Evolutionary conservation across 2,329 filamentous ascomycete genomes (phyloP), one percentile per base, ranked within the genome.

Genomic region (Nemania abortiva): DNA sequence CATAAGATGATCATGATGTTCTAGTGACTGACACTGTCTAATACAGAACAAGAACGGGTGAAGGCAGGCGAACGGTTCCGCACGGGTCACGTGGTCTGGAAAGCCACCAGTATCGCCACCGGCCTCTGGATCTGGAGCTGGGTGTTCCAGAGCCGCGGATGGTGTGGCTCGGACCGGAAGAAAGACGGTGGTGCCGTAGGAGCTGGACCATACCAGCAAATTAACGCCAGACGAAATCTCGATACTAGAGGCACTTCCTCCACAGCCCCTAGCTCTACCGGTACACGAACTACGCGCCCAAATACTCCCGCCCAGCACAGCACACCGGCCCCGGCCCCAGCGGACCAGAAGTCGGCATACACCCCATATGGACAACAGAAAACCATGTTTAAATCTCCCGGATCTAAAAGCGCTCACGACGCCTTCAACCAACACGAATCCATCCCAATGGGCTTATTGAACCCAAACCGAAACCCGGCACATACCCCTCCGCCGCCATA

Each of bases 51-150:
- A 24, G 54, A 64, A 22, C 52, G 66, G 22, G 59, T 52, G 49
- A 45, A 31, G 7, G 31, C 56, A 6, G 69, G 69, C 24, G 52
- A 66, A 24, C 31, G 53, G 6, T 65, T 66, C 34, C 71, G 72
- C 29, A 24, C 22, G 6, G 60, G 61, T 6, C 55, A 70, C 47
- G 58, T 65, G 37, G 18, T 72, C 22, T 74, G 69, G 72, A 72
- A 73, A 54, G 68, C 72, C 22, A 69, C 69, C 24, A 70, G 65
- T 53, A 39, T 61, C 1, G 67, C 69, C 4, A 70, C 67, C 7
- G 69, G 69, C 11, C 34, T 74, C 45, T 68, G 65, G 64, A 52
- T 70, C 24, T 60, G 64, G 63, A 66, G 70, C 56, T 73, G 67
- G 71, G 29, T 72, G 11, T 63, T 68, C 27, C 57, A 70, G 58